These are phyloP conservation scores for Colletotrichum spaethianum DNA, from an alignment of 2,329 filamentous ascomycete species.

Conservation along the genomic window DNA sequence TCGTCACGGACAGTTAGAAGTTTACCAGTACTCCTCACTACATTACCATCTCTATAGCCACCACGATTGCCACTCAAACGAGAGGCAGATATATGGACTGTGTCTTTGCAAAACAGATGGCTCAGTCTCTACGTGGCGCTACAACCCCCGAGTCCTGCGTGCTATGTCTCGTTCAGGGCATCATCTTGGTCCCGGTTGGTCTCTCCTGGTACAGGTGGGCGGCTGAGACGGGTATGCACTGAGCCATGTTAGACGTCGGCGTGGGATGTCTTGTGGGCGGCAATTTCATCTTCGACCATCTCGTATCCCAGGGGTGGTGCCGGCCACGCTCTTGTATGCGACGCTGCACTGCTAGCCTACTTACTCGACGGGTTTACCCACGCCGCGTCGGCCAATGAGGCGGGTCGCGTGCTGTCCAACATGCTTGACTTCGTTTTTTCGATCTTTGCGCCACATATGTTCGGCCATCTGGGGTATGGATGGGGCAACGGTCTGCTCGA, in stretches of 20 bases:
- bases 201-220: constrained; percentile 74
- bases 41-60: constrained; percentile 63
- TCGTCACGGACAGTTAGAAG: constrained; percentile 61
- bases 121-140: constrained; percentile 1
- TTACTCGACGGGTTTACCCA: constrained; percentile 64
- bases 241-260: constrained; percentile 71
- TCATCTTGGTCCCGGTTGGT: constrained; percentile 65
- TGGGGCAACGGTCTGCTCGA: constrained; percentile 59
- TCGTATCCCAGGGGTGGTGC: too few species aligned
- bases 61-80: constrained; percentile 52
- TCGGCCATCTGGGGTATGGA: constrained; percentile 55
- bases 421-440: constrained; percentile 70
- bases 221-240: constrained; percentile 65
- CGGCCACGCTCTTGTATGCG: too few species aligned
- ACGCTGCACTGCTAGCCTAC: constrained; percentile 69
- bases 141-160: constrained; percentile 62
- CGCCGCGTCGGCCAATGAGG: constrained; percentile 60
- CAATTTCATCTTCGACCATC: constrained; percentile 67
- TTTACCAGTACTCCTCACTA: constrained; percentile 63
- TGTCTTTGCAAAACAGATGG: constrained; percentile 48
- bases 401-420: constrained; percentile 66
- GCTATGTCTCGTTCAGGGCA: constrained; percentile 68
- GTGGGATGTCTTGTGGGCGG: constrained; percentile 67
- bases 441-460: constrained; percentile 63
- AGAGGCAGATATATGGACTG: constrained; percentile 56